Evolutionary conservation across 208 protist genomes (phyloP), one percentile per base, ranked within the genome.

Genomic region (Trypanosoma cruzi): DNA sequence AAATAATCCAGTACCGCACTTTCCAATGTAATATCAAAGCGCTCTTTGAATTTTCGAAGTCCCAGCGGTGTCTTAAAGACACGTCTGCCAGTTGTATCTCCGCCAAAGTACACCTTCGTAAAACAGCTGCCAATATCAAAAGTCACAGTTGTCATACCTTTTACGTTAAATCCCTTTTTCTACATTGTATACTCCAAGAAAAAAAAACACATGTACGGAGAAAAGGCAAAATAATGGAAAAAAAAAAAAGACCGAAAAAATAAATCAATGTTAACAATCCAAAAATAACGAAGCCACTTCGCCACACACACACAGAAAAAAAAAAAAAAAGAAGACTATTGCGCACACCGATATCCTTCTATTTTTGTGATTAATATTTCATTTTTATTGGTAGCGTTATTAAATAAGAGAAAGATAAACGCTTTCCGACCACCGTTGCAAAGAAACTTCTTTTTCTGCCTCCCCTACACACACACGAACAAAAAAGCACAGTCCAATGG

Each of bases 51-150:
- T 28, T 34, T 59, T n/a, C 44, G 31, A 60, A 73, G 24, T 7
- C 26, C 24, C 18, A 31, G 13, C 0, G 67, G 67, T 31, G 71
- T 77, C 42, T 26, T 31, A 59, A 71, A 77, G 0, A 77, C 53
- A 31, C 55, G 24, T 24, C 31, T 44, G 14, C 42, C 5, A 32
- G 29, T 0, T 14, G 1, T 2, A 18, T 56, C 26, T 1, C 56
- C 64, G 18, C 10, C 22, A n/a, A 58, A 64, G 26, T 66, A 68
- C 8, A 77, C 55, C 31, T 71, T 77, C 4, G 64, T 77, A 7
- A 71, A 42, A 53, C 58, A 32, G 18, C 58, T 65, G 29, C 67
- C 57, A 53, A 73, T 65, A 42, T 73, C 67, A 34, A 73, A 16
- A 32, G 31, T 14, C 20, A 73, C 56, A 59, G 55, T n/a, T 20